These are phyloP conservation scores for Leishmania lainsoni DNA, from an alignment of 208 protist species.

Conservation along the genomic window DNA sequence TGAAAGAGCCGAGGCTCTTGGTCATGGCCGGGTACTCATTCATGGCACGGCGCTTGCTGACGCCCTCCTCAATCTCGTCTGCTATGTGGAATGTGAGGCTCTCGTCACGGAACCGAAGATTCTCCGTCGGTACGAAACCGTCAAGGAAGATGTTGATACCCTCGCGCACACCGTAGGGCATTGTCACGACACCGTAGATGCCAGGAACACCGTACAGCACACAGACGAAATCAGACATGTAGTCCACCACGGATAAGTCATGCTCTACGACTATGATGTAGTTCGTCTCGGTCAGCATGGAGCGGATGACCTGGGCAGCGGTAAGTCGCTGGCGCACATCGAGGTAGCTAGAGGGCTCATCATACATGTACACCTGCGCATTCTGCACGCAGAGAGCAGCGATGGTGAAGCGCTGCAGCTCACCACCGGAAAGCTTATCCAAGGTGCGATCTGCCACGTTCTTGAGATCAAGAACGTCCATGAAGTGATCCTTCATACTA, in stretches of 20 bases:
- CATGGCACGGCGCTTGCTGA: slow-evolving; percentile 70
- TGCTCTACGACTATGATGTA: slow-evolving; percentile 99
- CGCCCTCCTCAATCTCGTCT: slow-evolving; percentile 75
- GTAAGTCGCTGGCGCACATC: slow-evolving; percentile 99
- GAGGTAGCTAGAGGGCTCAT: slow-evolving; percentile 99
- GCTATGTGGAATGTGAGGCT: slow-evolving; percentile 96
- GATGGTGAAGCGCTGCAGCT: slow-evolving; percentile 99
- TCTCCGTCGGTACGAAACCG: slow-evolving; percentile 99
- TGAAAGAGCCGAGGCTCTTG: slow-evolving; percentile 96
- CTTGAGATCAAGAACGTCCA: slow-evolving; percentile 93
- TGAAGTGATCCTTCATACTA: slow-evolving; percentile 78
- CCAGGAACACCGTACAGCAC: slow-evolving; percentile 99
- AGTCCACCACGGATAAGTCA: slow-evolving; percentile 99
- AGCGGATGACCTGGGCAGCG: slow-evolving; percentile 97
- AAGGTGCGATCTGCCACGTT: slow-evolving; percentile 95
- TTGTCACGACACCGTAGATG: slow-evolving; percentile 99
- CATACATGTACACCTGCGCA: slow-evolving; percentile 99
- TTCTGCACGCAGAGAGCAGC: slow-evolving; percentile 90
- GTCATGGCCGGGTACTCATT: slow-evolving; percentile 98
- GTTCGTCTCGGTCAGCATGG: slow-evolving; percentile 91
- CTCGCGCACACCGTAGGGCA: slow-evolving; percentile 99
- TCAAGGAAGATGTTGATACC: slow-evolving; percentile 99
- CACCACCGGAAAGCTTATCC: slow-evolving; percentile 98
- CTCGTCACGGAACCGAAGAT: slow-evolving; percentile 99
- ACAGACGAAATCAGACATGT: slow-evolving; percentile 99